Evolutionary conservation across 768 basidiomycete species (phyloP), one percentile per base, ranked within the genome.

Genomic region (Pisolithus marmoratus): DNA sequence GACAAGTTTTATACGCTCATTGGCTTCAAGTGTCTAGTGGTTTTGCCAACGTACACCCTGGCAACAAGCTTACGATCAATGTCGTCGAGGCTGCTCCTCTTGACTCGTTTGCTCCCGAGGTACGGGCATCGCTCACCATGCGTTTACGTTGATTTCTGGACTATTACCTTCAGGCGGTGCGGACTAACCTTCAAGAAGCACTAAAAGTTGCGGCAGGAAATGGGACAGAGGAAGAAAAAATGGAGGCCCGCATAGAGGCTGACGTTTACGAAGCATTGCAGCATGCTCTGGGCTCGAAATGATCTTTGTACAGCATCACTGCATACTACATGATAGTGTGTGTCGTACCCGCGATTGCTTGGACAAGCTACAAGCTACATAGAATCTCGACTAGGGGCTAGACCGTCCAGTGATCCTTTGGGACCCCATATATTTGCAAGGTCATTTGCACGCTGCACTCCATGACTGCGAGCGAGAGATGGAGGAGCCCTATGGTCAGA

Each of bases 241-340:
- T 85, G 54, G 94, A 94, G 73, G 96, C 94, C 29, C 81, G 83
- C 59, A 83, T 97, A 67, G 95, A 99, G 74, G 88, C 89, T 34
- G 94, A 95, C 65, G 94, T 98, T 52, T 97, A 94, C 67, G 96
- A 98, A 77, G 83, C 91, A 40, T 77, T 99, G 54, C 94, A 97
- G 69, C 81, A 88, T 58, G 93, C 93, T 59, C 71, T 98, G 58
- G 67, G 69, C 48, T 70, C 75, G 48, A 76, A 76, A 64, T 80
- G 71, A 54, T 34, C 34, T 34, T 4, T 34, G 15, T 34, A 34
- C 14, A 34, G 34, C 34, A 34, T 34, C 34, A 34, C 34, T 34
- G 34, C 12, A 12, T 15, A 34, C 34, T 34, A 34, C 34, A 34
- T 15, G 34, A 34, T 34, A 5, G 34, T 5, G 58, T 63, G 37